phyloP scores from a whole-genome alignment of 192 early-diverging fungal genomes.

The Coemansia sp. region DNA sequence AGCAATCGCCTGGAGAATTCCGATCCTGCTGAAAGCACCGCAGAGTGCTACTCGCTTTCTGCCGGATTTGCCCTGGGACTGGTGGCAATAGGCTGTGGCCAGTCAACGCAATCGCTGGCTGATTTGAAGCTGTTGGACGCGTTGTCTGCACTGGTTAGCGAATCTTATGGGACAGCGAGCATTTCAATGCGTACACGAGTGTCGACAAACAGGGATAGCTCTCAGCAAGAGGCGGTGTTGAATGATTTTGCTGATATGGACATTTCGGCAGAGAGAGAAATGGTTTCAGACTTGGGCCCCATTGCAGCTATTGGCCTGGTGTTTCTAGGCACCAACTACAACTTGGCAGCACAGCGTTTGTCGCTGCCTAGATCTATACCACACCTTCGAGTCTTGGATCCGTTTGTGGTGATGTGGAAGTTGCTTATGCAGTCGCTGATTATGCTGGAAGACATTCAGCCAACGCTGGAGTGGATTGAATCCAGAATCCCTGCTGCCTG shows the following conservation, averaged over 20 bases:
- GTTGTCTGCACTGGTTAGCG: constrained; percentile 53
- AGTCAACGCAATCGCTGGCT: constrained; percentile 47
- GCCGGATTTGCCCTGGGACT: constrained; percentile 84
- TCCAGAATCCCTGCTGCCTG: constrained; percentile 17
- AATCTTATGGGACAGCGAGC: neutral
- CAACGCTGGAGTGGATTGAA: constrained; percentile 65
- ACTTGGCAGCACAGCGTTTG: constrained; percentile 62
- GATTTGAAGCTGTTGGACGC: constrained; percentile 62
- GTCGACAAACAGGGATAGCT: no score
- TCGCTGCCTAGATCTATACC: constrained; percentile 56
- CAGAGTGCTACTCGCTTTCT: constrained; percentile 70
- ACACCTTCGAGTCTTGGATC: constrained; percentile 67
- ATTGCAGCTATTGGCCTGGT: constrained; percentile 81
- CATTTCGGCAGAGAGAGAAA: constrained; percentile 5
- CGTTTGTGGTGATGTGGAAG: constrained; percentile 69
- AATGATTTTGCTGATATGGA: constrained; percentile 16
- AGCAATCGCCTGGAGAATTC: constrained; percentile 18
- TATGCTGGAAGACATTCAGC: constrained; percentile 67
- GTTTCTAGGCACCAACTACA: constrained; percentile 78
- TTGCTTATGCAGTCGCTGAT: constrained; percentile 71
- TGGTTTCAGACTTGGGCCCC: constrained; percentile 48
- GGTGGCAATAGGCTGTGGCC: constrained; percentile 68
- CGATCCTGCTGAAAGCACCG: constrained; percentile 51
- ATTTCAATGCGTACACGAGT: neutral
- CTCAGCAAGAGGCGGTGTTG: neutral